Evolutionary conservation across 2,329 filamentous ascomycete species (phyloP).

Genomic region (Laburnicola sp.): DNA sequence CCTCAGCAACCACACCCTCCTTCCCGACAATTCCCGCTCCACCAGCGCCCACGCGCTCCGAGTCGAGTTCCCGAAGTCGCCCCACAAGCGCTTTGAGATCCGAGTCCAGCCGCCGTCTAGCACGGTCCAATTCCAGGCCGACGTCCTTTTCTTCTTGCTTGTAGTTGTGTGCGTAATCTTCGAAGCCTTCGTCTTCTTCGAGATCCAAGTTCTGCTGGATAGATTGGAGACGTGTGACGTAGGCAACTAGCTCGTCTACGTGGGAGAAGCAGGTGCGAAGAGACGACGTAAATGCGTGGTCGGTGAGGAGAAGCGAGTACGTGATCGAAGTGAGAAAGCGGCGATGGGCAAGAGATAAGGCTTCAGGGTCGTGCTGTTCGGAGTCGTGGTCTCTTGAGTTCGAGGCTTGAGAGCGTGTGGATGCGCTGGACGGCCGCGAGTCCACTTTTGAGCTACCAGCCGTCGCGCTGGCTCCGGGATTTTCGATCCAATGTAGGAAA

Average conservation of each 20-base stretch:
- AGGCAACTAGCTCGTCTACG: slow-evolving; percentile 79
- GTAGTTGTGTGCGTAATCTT: slow-evolving; percentile 57
- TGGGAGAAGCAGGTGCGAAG: slow-evolving; percentile 70
- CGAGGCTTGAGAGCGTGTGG: slow-evolving; percentile 7
- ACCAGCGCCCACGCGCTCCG: slow-evolving; percentile 44
- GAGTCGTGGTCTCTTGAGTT: not conserved
- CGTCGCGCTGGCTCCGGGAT: slow-evolving; percentile 8
- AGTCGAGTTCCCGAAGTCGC: slow-evolving; percentile 65
- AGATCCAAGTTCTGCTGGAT: slow-evolving; percentile 80
- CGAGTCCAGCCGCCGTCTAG: slow-evolving; percentile 66
- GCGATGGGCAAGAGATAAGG: slow-evolving; percentile 77
- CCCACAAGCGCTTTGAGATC: slow-evolving; percentile 66
- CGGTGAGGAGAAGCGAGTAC: slow-evolving; percentile 68
- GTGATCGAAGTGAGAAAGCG: slow-evolving; percentile 72
- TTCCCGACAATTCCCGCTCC: slow-evolving; percentile 17
- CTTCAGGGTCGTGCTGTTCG: slow-evolving; percentile 75
- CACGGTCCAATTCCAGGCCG: slow-evolving; percentile 63
- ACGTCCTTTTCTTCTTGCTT: slow-evolving; percentile 72
- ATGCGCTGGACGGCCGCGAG: not conserved
- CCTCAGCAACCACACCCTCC: slow-evolving; percentile 38
- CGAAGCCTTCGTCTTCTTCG: slow-evolving; percentile 78
- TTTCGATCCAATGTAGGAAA: slow-evolving; percentile 73
- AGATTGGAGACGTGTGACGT: slow-evolving; percentile 72
- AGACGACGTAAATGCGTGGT: slow-evolving; percentile 63
- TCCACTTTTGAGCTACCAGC: not conserved